Percentiles rank a stretch among this genome's conserved stretches.
These are phyloP conservation scores for Parmelia sp. DNA, from an alignment of 495 filamentous ascomycete species.

Conservation along the genomic window DNA sequence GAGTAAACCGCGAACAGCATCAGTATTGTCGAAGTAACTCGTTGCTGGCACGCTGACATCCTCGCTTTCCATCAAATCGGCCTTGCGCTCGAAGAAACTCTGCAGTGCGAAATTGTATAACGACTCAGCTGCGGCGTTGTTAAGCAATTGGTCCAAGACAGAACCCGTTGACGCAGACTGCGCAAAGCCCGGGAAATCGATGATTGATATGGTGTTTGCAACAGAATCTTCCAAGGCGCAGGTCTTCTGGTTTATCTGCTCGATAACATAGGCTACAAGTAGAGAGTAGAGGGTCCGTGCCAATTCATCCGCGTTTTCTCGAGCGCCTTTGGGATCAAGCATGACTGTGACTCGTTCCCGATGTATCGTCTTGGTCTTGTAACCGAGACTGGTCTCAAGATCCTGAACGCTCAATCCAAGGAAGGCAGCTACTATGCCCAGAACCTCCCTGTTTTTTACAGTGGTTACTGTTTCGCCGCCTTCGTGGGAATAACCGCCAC, in stretches of 20 bases:
- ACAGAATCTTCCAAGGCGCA: conserved; percentile 85
- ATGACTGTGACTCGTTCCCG: conserved; percentile 94
- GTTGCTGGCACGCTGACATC: conserved; percentile 83
- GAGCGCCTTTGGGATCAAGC: conserved; percentile 86
- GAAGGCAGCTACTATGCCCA: conserved; percentile 83
- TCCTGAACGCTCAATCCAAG: conserved; percentile 73
- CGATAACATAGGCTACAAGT: conserved; percentile 85
- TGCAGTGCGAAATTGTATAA: conserved; percentile 90
- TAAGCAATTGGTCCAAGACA: conserved; percentile 84
- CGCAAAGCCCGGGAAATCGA: conserved; percentile 95
- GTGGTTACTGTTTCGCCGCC: conserved; percentile 78
- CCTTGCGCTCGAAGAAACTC: conserved; percentile 90
- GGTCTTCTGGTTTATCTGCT: conserved; percentile 81
- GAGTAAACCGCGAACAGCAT: conserved; percentile 81
- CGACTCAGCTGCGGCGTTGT: conserved; percentile 85
- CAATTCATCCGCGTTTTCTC: conserved; percentile 87
- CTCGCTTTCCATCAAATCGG: conserved; percentile 85
- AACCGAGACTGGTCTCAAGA: conserved; percentile 80
- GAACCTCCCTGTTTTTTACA: conserved; percentile 88
- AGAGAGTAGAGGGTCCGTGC: conserved; percentile 93
- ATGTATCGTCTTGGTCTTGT: conserved; percentile 91
- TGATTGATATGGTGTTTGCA: conserved; percentile 84
- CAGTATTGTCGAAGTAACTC: conserved; percentile 95
- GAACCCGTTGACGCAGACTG: conserved; percentile 76
- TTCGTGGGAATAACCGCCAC: conserved; percentile 92